Evolutionary conservation across 2,329 filamentous ascomycete species (phyloP).

Genomic region (Bisporella sp.): DNA sequence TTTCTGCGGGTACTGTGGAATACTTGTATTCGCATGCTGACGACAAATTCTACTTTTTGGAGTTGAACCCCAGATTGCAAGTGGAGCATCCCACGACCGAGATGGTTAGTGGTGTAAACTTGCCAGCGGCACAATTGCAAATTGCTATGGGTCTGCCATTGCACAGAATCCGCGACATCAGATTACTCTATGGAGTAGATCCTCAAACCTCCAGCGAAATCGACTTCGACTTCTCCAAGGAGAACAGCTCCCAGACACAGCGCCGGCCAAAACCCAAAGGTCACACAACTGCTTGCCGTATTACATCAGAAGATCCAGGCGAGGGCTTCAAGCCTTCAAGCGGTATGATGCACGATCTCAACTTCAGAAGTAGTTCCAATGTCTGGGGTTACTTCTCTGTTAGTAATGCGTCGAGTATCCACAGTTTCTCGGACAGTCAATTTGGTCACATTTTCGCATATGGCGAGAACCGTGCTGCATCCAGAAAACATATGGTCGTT

Average conservation of each 20-base stretch:
- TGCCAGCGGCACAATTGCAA: constrained; percentile 95
- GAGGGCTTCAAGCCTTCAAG: constrained; percentile 99
- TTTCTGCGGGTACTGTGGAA: constrained; percentile 97
- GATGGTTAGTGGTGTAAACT: constrained; percentile 97
- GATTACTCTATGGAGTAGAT: constrained; percentile 91
- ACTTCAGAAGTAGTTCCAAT: constrained; percentile 97
- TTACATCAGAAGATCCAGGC: constrained; percentile 96
- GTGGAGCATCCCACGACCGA: constrained; percentile 99
- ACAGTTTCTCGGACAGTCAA: constrained; percentile 98
- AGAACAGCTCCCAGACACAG: constrained; percentile 77
- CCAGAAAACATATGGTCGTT: constrained; percentile 98
- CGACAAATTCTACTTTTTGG: constrained; percentile 98
- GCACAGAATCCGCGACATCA: constrained; percentile 92
- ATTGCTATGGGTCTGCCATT: constrained; percentile 98
- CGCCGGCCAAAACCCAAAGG: constrained; percentile 88
- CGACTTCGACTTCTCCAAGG: constrained; percentile 91
- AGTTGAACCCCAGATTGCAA: constrained; percentile 97
- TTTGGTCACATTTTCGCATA: constrained; percentile 99
- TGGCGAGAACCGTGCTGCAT: constrained; percentile 92
- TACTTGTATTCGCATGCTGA: constrained; percentile 97
- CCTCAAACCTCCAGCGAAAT: constrained; percentile 80
- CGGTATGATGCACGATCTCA: constrained; percentile 97
- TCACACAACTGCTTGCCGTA: constrained; percentile 96
- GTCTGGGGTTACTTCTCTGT: constrained; percentile 99
- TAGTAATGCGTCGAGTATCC: constrained; percentile 90